phyloP scores from a whole-genome alignment of 2,329 filamentous ascomycete genomes.

The Chaetoscypha palmicola region DNA sequence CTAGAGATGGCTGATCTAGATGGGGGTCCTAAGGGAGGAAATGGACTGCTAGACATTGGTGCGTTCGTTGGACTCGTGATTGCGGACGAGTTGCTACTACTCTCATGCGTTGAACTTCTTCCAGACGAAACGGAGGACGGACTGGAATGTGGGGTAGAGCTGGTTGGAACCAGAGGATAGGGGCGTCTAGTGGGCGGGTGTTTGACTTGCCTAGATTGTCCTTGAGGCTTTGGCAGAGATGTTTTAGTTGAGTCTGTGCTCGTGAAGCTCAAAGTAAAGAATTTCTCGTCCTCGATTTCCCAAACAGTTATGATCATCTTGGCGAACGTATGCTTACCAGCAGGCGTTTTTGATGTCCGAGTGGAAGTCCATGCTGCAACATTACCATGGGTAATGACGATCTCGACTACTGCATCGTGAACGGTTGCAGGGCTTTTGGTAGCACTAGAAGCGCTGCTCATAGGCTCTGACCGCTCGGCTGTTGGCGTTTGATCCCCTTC shows the following conservation, averaged over 20 bases:
- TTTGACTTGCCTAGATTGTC: conserved; percentile 16
- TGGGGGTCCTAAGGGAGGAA: conserved; percentile 62
- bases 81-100: conserved; percentile 32
- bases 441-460: conserved; percentile 12
- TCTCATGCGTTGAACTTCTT: conserved; percentile 19
- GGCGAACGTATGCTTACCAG: conserved; percentile 45
- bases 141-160: conserved; percentile 19
- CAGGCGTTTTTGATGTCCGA: conserved; percentile 1
- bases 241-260: conserved; percentile 41
- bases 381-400: conserved; percentile 48
- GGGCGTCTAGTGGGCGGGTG: conserved; percentile 11
- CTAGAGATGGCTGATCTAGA: conserved; percentile 46
- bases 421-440: conserved; percentile 33
- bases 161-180: conserved; percentile 5
- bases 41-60: conserved; percentile 49
- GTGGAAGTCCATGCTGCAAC: conserved; percentile 13
- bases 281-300: conserved; percentile 60
- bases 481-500: conserved; percentile 34
- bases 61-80: conserved; percentile 45
- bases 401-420: conserved; percentile 60
- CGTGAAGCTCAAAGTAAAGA: conserved; percentile 71
- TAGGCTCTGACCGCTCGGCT: conserved; percentile 19
- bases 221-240: conserved; percentile 21
- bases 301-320: conserved; percentile 74
- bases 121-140: conserved; percentile 26